Evolutionary conservation across 2,329 filamentous ascomycete genomes (phyloP), one percentile per base, ranked within the genome.

Genomic region (Graphilbum fragrans): DNA sequence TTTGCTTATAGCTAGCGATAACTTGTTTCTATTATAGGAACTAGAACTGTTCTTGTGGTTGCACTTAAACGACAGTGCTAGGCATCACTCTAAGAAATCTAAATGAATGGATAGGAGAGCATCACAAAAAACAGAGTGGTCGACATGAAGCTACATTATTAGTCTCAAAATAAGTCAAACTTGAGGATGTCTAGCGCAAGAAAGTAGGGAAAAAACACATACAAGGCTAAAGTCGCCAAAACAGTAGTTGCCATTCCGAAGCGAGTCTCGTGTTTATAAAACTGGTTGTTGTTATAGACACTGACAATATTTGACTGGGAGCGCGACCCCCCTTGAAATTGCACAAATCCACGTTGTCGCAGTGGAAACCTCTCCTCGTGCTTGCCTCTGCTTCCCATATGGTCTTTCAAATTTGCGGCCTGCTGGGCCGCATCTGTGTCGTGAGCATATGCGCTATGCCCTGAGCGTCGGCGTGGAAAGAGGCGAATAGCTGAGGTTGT

Each of bases 91-190:
- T 25, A 12, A 34, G 18, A 19, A 9, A n/a, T 17, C 20, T 22
- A 43, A 5, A 43, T 38, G 22, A 44, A 46, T 3, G 44, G 44
- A 32, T 32, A 46, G 3, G 18, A 19, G 3, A 23, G 23, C 9
- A 47, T 20, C 10, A 44, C 8, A 14, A 44, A 27, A 11, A 47
- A 47, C 4, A 47, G 9, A 8, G 33, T 14, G 21, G 34, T 11
- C 1, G 42, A 41, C 2, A 37, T 32, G 9, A 21, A 25, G n/a
- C 42, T 43, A 18, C 1, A 34, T 5, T 4, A 22, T 16, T 35
- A n/a, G n/a, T n/a, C 22, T 45, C 34, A 45, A 36, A 5, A 19
- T 4, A 4, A 23, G 18, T 33, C 12, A 4, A 23, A 22, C 6
- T 4, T 4, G 19, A 9, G n/a, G 8, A n/a, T 5, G 7, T 6